Percentiles rank a stretch among this genome's conserved stretches.
These are phyloP conservation scores for Thraustochytrium sp. DNA, from an alignment of 352 stramenopile species.

Conservation along the genomic window DNA sequence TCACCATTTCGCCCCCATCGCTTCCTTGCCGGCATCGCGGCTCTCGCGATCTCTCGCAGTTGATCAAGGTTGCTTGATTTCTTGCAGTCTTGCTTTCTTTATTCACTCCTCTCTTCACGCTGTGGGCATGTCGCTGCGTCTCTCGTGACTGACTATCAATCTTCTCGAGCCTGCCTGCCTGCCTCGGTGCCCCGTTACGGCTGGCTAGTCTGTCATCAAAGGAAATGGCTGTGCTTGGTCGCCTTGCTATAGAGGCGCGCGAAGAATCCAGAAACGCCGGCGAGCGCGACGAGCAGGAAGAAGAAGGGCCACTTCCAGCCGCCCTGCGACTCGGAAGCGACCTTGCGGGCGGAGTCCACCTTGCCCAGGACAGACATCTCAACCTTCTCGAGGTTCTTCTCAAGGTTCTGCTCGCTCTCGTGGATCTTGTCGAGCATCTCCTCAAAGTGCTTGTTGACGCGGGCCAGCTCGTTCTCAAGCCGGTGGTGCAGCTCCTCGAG, in stretches of 20 bases:
- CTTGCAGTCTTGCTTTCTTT: too few species aligned
- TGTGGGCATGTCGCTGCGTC: too few species aligned
- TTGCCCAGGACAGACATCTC: slow-evolving; percentile 9
- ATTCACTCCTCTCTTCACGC: too few species aligned
- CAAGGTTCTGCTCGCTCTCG: slow-evolving; percentile 34
- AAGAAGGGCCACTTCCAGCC: slow-evolving; percentile 33
- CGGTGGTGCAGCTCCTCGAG: slow-evolving; percentile 27
- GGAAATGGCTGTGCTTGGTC: slow-evolving; percentile 35
- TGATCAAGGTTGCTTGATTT: too few species aligned
- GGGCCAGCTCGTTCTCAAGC: slow-evolving; percentile 10
- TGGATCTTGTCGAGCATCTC: slow-evolving; percentile 40
- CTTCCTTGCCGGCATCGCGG: too few species aligned
- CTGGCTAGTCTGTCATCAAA: not conserved
- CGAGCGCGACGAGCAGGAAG: not conserved
- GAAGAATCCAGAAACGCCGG: slow-evolving; percentile 3
- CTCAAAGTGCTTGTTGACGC: slow-evolving; percentile 43
- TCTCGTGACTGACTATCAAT: too few species aligned
- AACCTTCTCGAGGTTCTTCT: slow-evolving; percentile 41
- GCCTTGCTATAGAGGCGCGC: slow-evolving; percentile 9
- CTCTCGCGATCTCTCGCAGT: too few species aligned
- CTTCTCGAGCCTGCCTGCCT: too few species aligned
- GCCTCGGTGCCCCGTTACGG: not conserved
- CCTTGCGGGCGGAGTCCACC: not conserved
- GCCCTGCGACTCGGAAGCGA: slow-evolving; percentile 16
- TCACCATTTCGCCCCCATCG: too few species aligned